These are phyloP conservation scores for Penicillium concentricum DNA, from an alignment of 2,329 filamentous ascomycete species.

Conservation along the genomic window DNA sequence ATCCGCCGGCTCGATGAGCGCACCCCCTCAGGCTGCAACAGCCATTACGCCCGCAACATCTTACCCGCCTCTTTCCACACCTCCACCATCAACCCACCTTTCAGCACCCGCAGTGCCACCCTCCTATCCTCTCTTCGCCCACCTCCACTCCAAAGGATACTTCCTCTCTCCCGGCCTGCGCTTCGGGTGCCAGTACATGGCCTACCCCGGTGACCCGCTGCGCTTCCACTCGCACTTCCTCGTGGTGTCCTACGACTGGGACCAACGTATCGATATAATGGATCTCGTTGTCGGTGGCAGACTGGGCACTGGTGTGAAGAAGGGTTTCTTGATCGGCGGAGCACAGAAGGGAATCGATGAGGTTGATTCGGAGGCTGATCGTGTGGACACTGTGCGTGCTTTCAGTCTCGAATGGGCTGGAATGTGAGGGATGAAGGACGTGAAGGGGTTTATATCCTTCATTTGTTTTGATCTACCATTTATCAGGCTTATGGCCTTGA, in stretches of 20 bases:
- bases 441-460: not conserved
- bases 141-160: conserved; percentile 76
- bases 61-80: conserved; percentile 43
- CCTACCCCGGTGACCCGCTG: conserved; percentile 91
- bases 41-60: conserved; percentile 53
- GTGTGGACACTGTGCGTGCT: conserved; percentile 54
- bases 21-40: conserved; percentile 24
- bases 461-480: not conserved
- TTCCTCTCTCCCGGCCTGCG: conserved; percentile 89
- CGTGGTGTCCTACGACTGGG: conserved; percentile 79
- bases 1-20: conserved; percentile 17
- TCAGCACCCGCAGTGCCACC: conserved; percentile 39
- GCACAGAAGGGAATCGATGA: conserved; percentile 46
- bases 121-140: conserved; percentile 74
- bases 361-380: conserved; percentile 34
- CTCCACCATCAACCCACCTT: conserved; percentile 27
- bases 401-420: conserved; percentile 94
- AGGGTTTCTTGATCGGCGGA: conserved; percentile 85
- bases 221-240: conserved; percentile 96
- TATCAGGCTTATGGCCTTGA: not conserved
- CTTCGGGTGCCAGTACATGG: conserved; percentile 91
- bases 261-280: conserved; percentile 79
- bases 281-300: conserved; percentile 84
- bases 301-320: conserved; percentile 92
- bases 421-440: conserved; percentile 59